These are phyloP conservation scores for Capsicum pubescens DNA, from an alignment of 257 asterid genomes.

Conservation along the genomic window DNA sequence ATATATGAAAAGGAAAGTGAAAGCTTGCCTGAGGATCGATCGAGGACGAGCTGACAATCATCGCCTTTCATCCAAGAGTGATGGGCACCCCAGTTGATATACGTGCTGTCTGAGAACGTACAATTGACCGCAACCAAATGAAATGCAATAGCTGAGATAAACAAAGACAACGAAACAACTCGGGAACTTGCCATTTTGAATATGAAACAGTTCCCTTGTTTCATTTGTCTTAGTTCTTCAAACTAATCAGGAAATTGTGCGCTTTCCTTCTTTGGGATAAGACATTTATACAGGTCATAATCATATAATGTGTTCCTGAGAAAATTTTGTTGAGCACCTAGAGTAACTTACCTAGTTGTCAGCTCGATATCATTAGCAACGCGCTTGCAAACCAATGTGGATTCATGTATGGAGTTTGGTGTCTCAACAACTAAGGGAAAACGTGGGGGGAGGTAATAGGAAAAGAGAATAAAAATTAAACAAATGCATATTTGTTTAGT, in stretches of 20 bases:
- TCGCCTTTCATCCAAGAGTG: conserved; percentile 46
- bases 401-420: no score
- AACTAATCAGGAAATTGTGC: not conserved
- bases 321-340: no score
- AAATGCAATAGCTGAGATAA: conserved; percentile 36
- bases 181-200: conserved; percentile 34
- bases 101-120: conserved; percentile 39
- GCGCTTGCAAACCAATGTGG: no score
- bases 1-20: no score
- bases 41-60: conserved; percentile 12
- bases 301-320: no score
- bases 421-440: no score
- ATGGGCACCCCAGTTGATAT: conserved; percentile 51
- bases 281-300: not conserved
- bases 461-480: no score
- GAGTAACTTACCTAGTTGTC: no score
- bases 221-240: not conserved
- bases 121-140: conserved; percentile 29
- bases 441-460: no score
- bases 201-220: not conserved
- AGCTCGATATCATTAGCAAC: no score
- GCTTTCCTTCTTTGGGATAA: not conserved
- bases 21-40: no score
- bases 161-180: conserved; percentile 22
- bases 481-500: no score